Base-by-base conservation (phyloP, 257 asterid species). In the Gentiana macrophylla region DNA sequence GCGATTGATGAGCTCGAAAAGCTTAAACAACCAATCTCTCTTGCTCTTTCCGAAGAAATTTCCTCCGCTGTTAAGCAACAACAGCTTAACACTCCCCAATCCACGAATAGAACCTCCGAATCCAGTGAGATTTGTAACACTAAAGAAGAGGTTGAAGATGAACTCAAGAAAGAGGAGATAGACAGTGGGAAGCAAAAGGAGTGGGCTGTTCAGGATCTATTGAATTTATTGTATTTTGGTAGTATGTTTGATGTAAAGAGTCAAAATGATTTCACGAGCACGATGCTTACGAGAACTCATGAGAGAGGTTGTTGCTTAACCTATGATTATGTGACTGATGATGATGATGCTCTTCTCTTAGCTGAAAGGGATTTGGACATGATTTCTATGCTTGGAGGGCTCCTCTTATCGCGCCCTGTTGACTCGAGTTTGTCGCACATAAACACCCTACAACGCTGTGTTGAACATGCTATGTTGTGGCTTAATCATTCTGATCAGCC, bases 401-500 rank as follows among this genome's bases (percentile, higher is more conserved):
- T 77, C 62, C 5, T 86, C 72, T 64, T 67, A 45, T 86, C 94
- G 1, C 74, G 91, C 64, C 84, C 94, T 5, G 60, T 54, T 33
- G 13, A 71, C 62, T 89, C 84, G 2, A 52, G 75, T 15, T 67
- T 82, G 73, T 78, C 94, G 9, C 97, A 86, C 53, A 73, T 77
- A 77, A 57, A 75, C 35, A 78, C 96, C 1, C 58, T 86, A 70
- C 66, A 55, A 53, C 62, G 47, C 63, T 84, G 94, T 47, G 66
- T 74, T 63, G 96, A 84, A 64, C 94, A 70, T 57, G 96, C 94
- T 6, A 79, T 74, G 70, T 76, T 77, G 11, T 90, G 96, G 94
- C 72, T 86, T 49, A 66, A 63, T 12, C 68, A 74, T 53, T 74
- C 94, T 2, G 71, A 77, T 47, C 78, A 70, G 67, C 94, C 80